These are phyloP conservation scores for Castanopsis chinensis DNA, from an alignment of 306 rosid species.

Conservation along the genomic window DNA sequence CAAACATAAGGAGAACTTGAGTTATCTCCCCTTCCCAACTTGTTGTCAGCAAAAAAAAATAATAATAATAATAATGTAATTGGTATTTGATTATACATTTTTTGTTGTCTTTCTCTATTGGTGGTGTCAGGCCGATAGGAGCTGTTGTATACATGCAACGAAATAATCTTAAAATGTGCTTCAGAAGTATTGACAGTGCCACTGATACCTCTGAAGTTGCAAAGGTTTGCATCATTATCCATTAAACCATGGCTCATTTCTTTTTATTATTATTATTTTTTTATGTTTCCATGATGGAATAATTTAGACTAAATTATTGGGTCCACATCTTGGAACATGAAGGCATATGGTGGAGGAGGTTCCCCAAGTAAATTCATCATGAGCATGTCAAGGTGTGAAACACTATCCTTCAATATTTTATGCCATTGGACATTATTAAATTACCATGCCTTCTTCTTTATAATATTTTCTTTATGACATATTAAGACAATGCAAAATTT, in stretches of 20 bases:
- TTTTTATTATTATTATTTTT: background rate
- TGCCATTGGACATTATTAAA: background rate
- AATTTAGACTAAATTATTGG: conserved; percentile 7
- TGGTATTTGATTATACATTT: background rate
- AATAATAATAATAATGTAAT: background rate
- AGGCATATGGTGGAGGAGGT: conserved; percentile 96
- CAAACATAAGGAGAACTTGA: no score
- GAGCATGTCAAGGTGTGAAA: conserved; percentile 38
- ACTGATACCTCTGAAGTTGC: conserved; percentile 91
- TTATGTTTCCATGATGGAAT: background rate
- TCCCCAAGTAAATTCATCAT: conserved; percentile 33
- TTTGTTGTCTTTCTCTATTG: background rate
- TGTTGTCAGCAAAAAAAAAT: background rate
- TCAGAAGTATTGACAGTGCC: conserved; percentile 66
- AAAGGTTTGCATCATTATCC: conserved; percentile 44
- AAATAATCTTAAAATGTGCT: conserved; percentile 85
- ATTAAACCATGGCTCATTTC: background rate
- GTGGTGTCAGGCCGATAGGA: conserved; percentile 78
- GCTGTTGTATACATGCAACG: conserved; percentile 79
- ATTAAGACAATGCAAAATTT: background rate
- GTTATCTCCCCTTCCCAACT: no score
- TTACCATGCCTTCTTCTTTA: background rate
- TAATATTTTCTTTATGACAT: background rate
- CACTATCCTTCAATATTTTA: background rate
- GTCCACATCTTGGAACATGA: conserved; percentile 24